phyloP scores from a whole-genome alignment of 2,329 filamentous ascomycete genomes.

The Arthrobotrys conoides region DNA sequence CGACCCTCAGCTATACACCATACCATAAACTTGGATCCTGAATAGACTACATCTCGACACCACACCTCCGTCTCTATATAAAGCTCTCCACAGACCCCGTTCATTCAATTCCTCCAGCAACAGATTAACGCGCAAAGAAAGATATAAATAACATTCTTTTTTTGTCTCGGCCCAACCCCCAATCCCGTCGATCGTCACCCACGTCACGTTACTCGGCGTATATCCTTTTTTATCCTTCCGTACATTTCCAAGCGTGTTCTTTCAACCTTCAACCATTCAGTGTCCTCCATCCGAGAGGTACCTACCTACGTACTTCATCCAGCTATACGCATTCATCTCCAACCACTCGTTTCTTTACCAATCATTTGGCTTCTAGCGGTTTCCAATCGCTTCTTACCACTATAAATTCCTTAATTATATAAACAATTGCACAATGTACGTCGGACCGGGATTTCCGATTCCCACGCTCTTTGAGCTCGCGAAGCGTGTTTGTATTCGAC shows the following conservation, averaged over 20 bases:
- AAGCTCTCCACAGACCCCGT: not conserved
- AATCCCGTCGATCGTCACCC: too few relatives aligned
- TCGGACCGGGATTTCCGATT: constrained; percentile 11
- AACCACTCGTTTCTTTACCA: not conserved
- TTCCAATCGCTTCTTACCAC: too few relatives aligned
- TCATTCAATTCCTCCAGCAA: not conserved
- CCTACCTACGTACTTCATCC: too few relatives aligned
- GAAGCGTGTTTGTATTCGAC: constrained; percentile 46
- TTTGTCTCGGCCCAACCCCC: too few relatives aligned
- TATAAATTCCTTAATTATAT: not conserved
- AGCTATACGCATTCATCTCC: not conserved
- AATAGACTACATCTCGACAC: too few relatives aligned
- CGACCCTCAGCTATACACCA: not conserved
- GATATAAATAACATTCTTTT: not conserved
- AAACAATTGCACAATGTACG: constrained; percentile 14
- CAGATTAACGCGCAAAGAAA: not conserved
- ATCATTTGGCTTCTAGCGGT: too few relatives aligned
- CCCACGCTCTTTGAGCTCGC: constrained; percentile 55
- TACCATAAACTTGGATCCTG: too few relatives aligned
- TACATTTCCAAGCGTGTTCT: too few relatives aligned
- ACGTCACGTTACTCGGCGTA: too few relatives aligned
- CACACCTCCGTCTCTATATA: not conserved
- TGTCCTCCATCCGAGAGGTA: too few relatives aligned
- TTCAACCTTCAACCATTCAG: too few relatives aligned
- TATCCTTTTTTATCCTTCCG: too few relatives aligned